Conservation (phyloP, 2,329 filamentous ascomycete species). For the Endoconidiophora polonica region DNA sequence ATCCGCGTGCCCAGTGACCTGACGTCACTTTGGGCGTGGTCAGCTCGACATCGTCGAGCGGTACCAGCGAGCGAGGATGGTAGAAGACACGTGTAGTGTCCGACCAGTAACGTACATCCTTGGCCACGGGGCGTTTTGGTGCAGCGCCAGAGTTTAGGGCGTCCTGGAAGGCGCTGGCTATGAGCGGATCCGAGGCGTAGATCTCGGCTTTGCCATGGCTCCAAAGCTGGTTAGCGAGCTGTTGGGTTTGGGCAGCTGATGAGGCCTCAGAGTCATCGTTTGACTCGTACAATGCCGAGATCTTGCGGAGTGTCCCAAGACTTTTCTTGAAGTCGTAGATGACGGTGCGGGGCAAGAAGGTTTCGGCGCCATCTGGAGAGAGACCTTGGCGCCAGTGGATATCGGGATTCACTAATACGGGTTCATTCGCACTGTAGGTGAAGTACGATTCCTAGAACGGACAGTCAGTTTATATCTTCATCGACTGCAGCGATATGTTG, state of each 20-base stretch:
- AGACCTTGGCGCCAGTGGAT: conserved; percentile 77
- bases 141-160: conserved; percentile 56
- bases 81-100: conserved; percentile 90
- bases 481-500: too few relatives aligned
- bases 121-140: conserved; percentile 46
- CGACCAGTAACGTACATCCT: conserved; percentile 84
- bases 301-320: conserved; percentile 74
- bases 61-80: conserved; percentile 73
- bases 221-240: background rate
- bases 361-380: conserved; percentile 71
- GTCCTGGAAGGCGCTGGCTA: conserved; percentile 58
- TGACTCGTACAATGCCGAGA: conserved; percentile 63
- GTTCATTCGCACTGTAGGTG: conserved; percentile 49
- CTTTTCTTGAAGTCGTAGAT: conserved; percentile 92
- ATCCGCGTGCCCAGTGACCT: conserved; percentile 62
- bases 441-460: conserved; percentile 76
- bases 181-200: conserved; percentile 37
- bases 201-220: conserved; percentile 7
- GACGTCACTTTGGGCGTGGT: conserved; percentile 41
- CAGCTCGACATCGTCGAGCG: conserved; percentile 66
- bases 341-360: conserved; percentile 77
- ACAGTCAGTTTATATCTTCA: too few relatives aligned
- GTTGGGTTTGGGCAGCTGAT: background rate
- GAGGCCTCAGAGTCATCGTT: conserved; percentile 13
- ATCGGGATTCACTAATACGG: conserved; percentile 29